Evolutionary conservation across 495 filamentous ascomycete species (phyloP), one percentile per base, ranked within the genome.

Genomic region (Oidiodendron maius): DNA sequence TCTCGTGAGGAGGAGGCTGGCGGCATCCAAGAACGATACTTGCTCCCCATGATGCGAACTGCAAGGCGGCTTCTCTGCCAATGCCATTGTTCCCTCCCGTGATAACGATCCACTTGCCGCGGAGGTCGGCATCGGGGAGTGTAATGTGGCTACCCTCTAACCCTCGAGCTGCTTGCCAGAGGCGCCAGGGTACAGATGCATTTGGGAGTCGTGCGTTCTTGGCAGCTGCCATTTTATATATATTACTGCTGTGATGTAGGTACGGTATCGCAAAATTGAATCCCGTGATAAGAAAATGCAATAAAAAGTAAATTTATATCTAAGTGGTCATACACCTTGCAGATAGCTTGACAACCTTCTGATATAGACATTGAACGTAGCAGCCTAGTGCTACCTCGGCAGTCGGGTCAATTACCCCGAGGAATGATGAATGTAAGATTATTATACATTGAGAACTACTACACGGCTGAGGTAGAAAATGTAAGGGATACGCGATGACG

Each of bases 51-150:
- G 18, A 35, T 10, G 42, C 44, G 24, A 53, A 53, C 22, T 42
- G 44, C 4, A 43, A 11, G 1, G 44, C 44, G 1, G 51, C 51
- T 44, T 53, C 51, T 1, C 13, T n/a, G 1, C 51, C 51, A 43
- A 53, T 38, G 3, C 51, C 51, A 21, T 28, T 48, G 51, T 47
- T 53, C n/a, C 17, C 44, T 8, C 51, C 51, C 1, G 51, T 48
- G 2, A 53, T 24, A 21, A 53, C 11, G 26, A 53, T 42, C 43
- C 43, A 47, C 46, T 52, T 52, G 18, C 38, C 26, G 4, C 35
- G 24, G 4, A 52, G 22, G 24, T 46, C 23, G 0, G 26, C 35
- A 22, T 40, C 25, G 15, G 50, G 43, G 23, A 46, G 1, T 16
- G 21, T 52, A 8, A 52, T 20, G 13, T 11, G 25, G 15, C 21